These are phyloP conservation scores for Gossypium schwendimanii DNA, from an alignment of 441 rosid species.

Conservation along the genomic window DNA sequence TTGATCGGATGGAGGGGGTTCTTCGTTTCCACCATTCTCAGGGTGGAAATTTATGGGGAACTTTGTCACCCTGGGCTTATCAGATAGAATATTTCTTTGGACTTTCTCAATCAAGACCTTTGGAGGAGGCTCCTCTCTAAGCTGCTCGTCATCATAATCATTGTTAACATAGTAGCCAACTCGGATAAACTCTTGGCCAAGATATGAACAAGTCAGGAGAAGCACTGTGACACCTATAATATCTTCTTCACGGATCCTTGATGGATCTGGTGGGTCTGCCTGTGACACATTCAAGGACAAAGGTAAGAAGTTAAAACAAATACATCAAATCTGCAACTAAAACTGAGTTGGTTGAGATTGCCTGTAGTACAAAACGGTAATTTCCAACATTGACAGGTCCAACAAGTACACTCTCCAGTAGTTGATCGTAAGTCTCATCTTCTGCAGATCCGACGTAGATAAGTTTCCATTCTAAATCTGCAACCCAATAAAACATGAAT, in stretches of 20 bases:
- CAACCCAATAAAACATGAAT: not conserved
- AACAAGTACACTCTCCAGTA: slow-evolving; percentile 66
- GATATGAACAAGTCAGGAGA: slow-evolving; percentile 63
- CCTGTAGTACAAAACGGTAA: slow-evolving; percentile 49
- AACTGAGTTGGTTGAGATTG: slow-evolving; percentile 6
- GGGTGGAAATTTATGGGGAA: slow-evolving; percentile 76
- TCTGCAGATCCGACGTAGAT: slow-evolving; percentile 78
- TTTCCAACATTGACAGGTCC: slow-evolving; percentile 78
- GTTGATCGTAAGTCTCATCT: slow-evolving; percentile 69
- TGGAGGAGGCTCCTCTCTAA: slow-evolving; percentile 65
- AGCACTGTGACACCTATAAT: slow-evolving; percentile 75
- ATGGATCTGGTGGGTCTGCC: slow-evolving; percentile 76
- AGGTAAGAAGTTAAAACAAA: not conserved
- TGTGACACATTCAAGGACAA: slow-evolving; percentile 19
- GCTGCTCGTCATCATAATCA: slow-evolving; percentile 65
- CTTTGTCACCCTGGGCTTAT: slow-evolving; percentile 75
- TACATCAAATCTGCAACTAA: not conserved
- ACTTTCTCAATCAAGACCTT: slow-evolving; percentile 57
- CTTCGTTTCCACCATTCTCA: slow-evolving; percentile 41
- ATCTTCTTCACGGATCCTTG: slow-evolving; percentile 68
- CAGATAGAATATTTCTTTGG: slow-evolving; percentile 59
- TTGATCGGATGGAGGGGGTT: slow-evolving; percentile 31
- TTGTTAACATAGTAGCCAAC: slow-evolving; percentile 77
- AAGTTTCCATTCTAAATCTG: slow-evolving; percentile 76
- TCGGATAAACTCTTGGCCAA: slow-evolving; percentile 64